Evolutionary conservation across 768 basidiomycete genomes (phyloP).

Genomic region (Tylopilus sp.): DNA sequence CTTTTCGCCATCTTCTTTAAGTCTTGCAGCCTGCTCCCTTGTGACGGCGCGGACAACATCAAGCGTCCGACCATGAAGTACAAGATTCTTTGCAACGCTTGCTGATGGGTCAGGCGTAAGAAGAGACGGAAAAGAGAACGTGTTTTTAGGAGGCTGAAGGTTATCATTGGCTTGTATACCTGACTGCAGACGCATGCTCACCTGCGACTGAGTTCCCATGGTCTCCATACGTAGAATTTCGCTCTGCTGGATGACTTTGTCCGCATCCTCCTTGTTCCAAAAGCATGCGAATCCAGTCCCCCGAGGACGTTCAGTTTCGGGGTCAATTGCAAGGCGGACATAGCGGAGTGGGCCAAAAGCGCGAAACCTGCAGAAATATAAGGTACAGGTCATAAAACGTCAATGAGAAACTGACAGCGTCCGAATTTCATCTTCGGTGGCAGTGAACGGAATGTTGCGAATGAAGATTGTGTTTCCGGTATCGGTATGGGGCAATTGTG

Average conservation of each 20-base stretch:
- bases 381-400: not conserved
- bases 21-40: constrained; percentile 79
- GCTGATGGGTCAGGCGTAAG: constrained; percentile 93
- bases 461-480: constrained; percentile 91
- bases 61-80: constrained; percentile 88
- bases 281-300: constrained; percentile 98
- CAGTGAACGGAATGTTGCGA: constrained; percentile 88
- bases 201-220: constrained; percentile 39
- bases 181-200: constrained; percentile 22
- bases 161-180: not conserved
- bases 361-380: constrained; percentile 56
- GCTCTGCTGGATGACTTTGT: constrained; percentile 79
- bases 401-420: constrained; percentile 56
- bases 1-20: constrained; percentile 86
- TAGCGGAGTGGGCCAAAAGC: constrained; percentile 91
- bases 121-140: constrained; percentile 83
- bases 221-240: constrained; percentile 67
- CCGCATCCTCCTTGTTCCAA: constrained; percentile 90
- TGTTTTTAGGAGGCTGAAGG: constrained; percentile 66
- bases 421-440: constrained; percentile 90
- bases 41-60: constrained; percentile 91
- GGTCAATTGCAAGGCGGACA: constrained; percentile 86
- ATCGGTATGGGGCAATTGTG: constrained; percentile 77
- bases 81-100: constrained; percentile 73
- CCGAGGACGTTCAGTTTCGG: constrained; percentile 76